phyloP scores from a whole-genome alignment of 192 early-diverging fungal species.

The Coemansia sp. region DNA sequence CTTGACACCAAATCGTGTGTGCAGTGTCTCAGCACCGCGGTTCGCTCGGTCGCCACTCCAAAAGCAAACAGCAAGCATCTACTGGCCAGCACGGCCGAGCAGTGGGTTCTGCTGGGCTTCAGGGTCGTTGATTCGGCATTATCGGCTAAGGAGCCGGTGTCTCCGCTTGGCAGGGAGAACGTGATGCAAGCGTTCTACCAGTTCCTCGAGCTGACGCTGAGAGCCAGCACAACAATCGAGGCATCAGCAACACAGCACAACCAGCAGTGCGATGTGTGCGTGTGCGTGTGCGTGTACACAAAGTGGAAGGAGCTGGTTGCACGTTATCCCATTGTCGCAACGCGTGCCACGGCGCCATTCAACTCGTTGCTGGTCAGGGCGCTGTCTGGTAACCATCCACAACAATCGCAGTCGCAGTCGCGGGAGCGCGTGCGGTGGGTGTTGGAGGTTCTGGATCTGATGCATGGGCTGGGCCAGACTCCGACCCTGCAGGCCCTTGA shows the following conservation, averaged over 20 bases:
- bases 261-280: background rate
- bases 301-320: constrained; percentile 4
- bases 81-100: background rate
- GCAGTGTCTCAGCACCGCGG: background rate
- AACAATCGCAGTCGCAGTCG: background rate
- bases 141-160: background rate
- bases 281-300: background rate
- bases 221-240: background rate
- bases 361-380: constrained; percentile 14
- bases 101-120: constrained; percentile 4
- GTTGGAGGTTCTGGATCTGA: constrained; percentile 18
- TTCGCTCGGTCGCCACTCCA: background rate
- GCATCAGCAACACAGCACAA: background rate
- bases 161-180: background rate
- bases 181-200: background rate
- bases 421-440: constrained; percentile 2
- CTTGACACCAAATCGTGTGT: background rate
- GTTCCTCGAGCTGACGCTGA: constrained; percentile 1
- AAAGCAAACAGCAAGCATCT: background rate
- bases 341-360: constrained; percentile 5
- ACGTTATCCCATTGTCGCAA: background rate
- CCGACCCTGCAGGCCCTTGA: constrained; percentile 12
- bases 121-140: background rate
- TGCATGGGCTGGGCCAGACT: constrained; percentile 25
- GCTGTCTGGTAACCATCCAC: background rate